These are phyloP conservation scores for Triticum timopheevii DNA, from an alignment of 176 grass and related monocot species.

Conservation along the genomic window DNA sequence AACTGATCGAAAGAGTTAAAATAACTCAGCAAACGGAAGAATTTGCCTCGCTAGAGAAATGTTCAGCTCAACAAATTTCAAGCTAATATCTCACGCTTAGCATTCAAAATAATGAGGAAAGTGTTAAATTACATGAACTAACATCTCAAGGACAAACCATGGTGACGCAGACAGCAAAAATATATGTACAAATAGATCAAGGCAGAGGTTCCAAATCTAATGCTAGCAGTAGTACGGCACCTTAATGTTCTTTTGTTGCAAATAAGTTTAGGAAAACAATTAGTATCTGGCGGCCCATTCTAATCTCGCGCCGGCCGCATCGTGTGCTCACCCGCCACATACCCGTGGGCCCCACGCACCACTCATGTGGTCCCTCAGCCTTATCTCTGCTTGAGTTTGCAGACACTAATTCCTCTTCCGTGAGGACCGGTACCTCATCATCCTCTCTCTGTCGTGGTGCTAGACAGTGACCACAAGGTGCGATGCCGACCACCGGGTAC, in stretches of 20 bases:
- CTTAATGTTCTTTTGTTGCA: neutral
- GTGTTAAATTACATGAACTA: conserved; percentile 9
- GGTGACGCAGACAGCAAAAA: neutral
- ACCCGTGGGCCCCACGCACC: neutral
- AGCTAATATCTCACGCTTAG: neutral
- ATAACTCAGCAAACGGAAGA: neutral
- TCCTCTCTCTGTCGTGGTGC: too few species aligned
- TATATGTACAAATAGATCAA: neutral
- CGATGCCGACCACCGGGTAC: too few species aligned
- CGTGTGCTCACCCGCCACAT: neutral
- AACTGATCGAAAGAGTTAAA: conserved; percentile 48
- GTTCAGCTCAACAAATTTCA: neutral
- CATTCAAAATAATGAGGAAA: neutral
- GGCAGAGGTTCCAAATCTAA: neutral
- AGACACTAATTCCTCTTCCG: neutral
- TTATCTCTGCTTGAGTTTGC: neutral
- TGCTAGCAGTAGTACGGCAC: neutral
- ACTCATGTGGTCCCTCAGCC: neutral
- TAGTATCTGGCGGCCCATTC: neutral
- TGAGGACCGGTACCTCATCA: neutral
- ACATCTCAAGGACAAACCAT: neutral
- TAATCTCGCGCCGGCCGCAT: neutral
- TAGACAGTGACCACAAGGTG: neutral
- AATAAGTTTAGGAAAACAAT: neutral
- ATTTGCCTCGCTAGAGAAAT: neutral